phyloP scores from a whole-genome alignment of 2,329 filamentous ascomycete genomes.

The Biscogniauxia mediterranea region DNA sequence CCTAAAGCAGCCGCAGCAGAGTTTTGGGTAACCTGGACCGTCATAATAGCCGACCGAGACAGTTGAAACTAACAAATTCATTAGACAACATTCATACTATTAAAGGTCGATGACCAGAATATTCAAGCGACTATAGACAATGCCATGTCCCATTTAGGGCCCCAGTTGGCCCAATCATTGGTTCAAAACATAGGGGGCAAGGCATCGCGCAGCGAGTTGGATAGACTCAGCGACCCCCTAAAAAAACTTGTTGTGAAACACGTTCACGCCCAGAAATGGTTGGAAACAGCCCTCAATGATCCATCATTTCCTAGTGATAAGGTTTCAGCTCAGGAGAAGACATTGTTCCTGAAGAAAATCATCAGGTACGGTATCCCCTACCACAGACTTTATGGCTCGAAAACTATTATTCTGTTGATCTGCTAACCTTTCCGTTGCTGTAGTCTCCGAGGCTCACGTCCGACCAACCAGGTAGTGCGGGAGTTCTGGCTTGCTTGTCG shows the following conservation, averaged over 20 bases:
- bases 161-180: constrained; percentile 57
- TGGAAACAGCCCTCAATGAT: constrained; percentile 57
- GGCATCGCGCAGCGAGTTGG: constrained; percentile 69
- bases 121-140: constrained; percentile 44
- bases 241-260: constrained; percentile 64
- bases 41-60: neutral
- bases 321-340: constrained; percentile 58
- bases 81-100: constrained; percentile 52
- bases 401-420: neutral
- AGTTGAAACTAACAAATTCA: constrained; percentile 5
- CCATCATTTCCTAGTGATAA: constrained; percentile 59
- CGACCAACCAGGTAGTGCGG: constrained; percentile 65
- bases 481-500: constrained; percentile 73
- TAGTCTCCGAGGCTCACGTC: constrained; percentile 61
- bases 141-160: constrained; percentile 60
- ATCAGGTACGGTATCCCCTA: constrained; percentile 46
- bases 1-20: constrained; percentile 72
- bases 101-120: constrained; percentile 42
- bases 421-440: neutral
- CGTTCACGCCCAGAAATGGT: constrained; percentile 57
- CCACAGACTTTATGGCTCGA: neutral
- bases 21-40: constrained; percentile 62
- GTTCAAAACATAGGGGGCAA: constrained; percentile 66
- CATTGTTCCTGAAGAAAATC: constrained; percentile 64
- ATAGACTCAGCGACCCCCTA: constrained; percentile 67